Percentiles rank a stretch among this genome's conserved stretches.
phyloP scores from a whole-genome alignment of 345 rosid species.

The Moricandia moricandioides region DNA sequence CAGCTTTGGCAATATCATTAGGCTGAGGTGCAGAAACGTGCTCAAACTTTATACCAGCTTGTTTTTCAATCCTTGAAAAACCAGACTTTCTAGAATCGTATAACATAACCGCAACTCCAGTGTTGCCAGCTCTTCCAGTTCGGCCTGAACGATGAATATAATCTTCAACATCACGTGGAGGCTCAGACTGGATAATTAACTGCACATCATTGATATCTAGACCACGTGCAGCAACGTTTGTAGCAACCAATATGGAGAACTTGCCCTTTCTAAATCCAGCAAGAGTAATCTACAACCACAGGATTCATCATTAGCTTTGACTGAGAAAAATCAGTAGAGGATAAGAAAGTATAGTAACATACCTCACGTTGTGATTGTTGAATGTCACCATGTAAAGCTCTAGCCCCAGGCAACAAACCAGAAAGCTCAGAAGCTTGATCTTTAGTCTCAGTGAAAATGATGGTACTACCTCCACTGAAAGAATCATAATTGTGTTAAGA shows the following conservation, averaged over 20 bases:
- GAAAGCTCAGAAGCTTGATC: conserved; percentile 89
- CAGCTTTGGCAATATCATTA: conserved; percentile 77
- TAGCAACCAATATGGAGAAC: conserved; percentile 84
- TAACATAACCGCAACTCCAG: conserved; percentile 96
- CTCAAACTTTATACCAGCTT: conserved; percentile 92
- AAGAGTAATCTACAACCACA: conserved; percentile 68
- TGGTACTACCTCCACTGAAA: conserved; percentile 85
- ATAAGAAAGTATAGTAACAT: not conserved
- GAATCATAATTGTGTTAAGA: not conserved
- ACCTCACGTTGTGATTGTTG: conserved; percentile 96
- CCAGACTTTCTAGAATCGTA: conserved; percentile 79
- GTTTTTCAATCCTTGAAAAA: conserved; percentile 69
- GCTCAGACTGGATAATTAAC: conserved; percentile 96
- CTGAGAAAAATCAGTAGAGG: not conserved
- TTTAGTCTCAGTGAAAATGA: conserved; percentile 84
- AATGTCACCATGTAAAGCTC: conserved; percentile 90
- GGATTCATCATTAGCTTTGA: not conserved
- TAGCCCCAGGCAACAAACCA: conserved; percentile 76
- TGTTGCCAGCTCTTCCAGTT: conserved; percentile 98
- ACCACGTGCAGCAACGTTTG: conserved; percentile 95
- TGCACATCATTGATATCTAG: conserved; percentile 95
- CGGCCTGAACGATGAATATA: conserved; percentile 98
- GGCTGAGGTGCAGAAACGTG: conserved; percentile 78
- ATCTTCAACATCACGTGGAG: conserved; percentile 96
- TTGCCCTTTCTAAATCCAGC: conserved; percentile 88